Evolutionary conservation across 78 protist species (phyloP), one percentile per base, ranked within the genome.

Genomic region (Dictyostelium discoideum): DNA sequence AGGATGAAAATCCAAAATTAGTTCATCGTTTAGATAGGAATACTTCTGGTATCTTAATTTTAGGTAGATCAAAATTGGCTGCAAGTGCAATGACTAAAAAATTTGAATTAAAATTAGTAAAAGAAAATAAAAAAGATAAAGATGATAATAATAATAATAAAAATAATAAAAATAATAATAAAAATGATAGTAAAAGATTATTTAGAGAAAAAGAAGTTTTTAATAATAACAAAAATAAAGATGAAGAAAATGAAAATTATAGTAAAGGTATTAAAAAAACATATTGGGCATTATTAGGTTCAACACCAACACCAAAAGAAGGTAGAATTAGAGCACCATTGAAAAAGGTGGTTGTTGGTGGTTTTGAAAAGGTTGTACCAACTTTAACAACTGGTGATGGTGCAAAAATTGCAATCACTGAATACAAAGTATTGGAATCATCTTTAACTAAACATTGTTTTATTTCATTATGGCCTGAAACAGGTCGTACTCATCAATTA

Each of bases 401-500:
- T 40, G 85, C 92, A 2, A 87, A 89, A 74, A 22, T 88, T 16
- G 94, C 89, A 14, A 81, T 89, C 4, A 88, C 94, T 24, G 94
- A 87, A 76, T 87, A 85, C 5, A 39, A 82, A 37, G 93, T 95
- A 9, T n/a, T 85, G 22, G 85, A 87, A 57, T 57, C 39, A 57
- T 54, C 84, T 13, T 20, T 87, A 18, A 39, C 84, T 0, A 54
- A 90, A 24, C 54, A 85, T 69, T 87, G 84, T 26, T 90, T 96
- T 48, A 84, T 96, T 29, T 10, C 69, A 16, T 63, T 96, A 8
- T 92, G 84, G 80, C 97, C 97, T n/a, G 94, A 86, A 54, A 96
- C 97, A 57, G 92, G 94, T 44, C 74, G 97, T 69, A 84, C 87
- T 5, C 96, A 90, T 87, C 97, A 96, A 72, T 60, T 92, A 1